Conservation (phyloP, 441 rosid species). For the Erodium moschatum region DNA sequence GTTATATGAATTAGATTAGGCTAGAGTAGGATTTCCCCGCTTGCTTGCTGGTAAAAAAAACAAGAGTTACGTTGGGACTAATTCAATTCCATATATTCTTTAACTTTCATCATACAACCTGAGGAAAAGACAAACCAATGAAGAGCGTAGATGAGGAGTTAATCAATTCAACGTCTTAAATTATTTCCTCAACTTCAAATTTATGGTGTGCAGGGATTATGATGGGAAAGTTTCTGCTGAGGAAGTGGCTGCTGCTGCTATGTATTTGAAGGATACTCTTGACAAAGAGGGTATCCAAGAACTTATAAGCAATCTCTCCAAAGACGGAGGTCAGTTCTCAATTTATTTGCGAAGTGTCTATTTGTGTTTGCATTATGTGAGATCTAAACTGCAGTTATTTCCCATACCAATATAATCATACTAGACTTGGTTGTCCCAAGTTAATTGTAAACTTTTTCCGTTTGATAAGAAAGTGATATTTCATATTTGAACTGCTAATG, state of each 20-base stretch:
- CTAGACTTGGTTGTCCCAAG: too few relatives aligned
- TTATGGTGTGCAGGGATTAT: slow-evolving; percentile 42
- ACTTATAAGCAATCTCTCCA: slow-evolving; percentile 63
- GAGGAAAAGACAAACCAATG: too few relatives aligned
- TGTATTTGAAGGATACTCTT: slow-evolving; percentile 57
- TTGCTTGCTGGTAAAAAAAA: too few relatives aligned
- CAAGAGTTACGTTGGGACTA: too few relatives aligned
- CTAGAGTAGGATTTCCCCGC: too few relatives aligned
- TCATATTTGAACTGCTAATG: too few relatives aligned
- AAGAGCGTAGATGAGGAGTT: too few relatives aligned
- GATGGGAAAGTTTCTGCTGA: slow-evolving; percentile 86
- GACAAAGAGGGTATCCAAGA: slow-evolving; percentile 72
- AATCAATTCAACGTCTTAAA: not conserved
- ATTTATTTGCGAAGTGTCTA: not conserved
- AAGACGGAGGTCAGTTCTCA: slow-evolving; percentile 54
- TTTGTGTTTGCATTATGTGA: not conserved
- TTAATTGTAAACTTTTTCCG: too few relatives aligned
- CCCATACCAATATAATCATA: too few relatives aligned
- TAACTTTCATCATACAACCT: not conserved
- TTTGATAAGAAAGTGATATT: too few relatives aligned
- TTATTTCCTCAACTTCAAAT: not conserved
- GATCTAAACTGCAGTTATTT: too few relatives aligned
- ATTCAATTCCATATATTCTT: not conserved
- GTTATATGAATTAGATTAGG: too few relatives aligned
- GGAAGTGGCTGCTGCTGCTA: slow-evolving; percentile 81